A percentile compares a stretch with the other conserved stretches of the same genome.
Conservation (phyloP, 768 basidiomycete genomes). For the Auricularia sp. region DNA sequence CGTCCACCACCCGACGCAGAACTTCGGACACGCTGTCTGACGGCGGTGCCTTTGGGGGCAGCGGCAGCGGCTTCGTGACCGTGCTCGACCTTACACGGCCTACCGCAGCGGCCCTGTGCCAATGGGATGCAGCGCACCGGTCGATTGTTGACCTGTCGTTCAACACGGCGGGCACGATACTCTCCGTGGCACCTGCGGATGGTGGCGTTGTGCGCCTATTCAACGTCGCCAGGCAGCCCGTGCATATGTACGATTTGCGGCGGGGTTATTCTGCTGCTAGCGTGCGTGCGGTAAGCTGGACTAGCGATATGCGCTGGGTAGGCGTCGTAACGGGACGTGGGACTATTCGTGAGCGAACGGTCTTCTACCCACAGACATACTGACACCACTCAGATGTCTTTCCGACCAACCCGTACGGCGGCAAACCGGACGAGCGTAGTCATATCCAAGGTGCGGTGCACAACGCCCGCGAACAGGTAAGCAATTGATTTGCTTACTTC, state of each 20-base stretch:
- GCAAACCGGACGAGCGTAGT: slow-evolving; percentile 50
- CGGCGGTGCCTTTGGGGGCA: not conserved
- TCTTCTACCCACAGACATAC: not conserved
- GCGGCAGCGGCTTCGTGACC: slow-evolving; percentile 36
- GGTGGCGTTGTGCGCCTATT: slow-evolving; percentile 47
- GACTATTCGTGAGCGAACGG: slow-evolving; percentile 24
- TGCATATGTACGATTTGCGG: slow-evolving; percentile 57
- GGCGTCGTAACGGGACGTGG: slow-evolving; percentile 46
- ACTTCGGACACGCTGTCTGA: not conserved
- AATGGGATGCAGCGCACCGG: slow-evolving; percentile 39
- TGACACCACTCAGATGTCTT: slow-evolving; percentile 47
- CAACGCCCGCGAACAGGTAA: slow-evolving; percentile 43
- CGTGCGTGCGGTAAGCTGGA: slow-evolving; percentile 47
- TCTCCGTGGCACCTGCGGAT: slow-evolving; percentile 43
- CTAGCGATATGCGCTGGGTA: slow-evolving; percentile 54
- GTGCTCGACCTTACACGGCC: slow-evolving; percentile 46
- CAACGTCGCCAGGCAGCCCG: slow-evolving; percentile 25
- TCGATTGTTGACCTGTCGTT: slow-evolving; percentile 40
- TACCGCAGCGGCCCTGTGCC: slow-evolving; percentile 29
- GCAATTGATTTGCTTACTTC: slow-evolving; percentile 8
- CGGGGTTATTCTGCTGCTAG: slow-evolving; percentile 64
- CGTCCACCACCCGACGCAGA: slow-evolving; percentile 11
- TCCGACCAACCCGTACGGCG: slow-evolving; percentile 67
- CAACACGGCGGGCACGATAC: slow-evolving; percentile 41
- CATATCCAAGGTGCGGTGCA: slow-evolving; percentile 49